A percentile compares a stretch with the other conserved stretches of the same genome.
Evolutionary conservation across 176 grass and related monocot genomes (phyloP).

Genomic region (Triticum urartu): DNA sequence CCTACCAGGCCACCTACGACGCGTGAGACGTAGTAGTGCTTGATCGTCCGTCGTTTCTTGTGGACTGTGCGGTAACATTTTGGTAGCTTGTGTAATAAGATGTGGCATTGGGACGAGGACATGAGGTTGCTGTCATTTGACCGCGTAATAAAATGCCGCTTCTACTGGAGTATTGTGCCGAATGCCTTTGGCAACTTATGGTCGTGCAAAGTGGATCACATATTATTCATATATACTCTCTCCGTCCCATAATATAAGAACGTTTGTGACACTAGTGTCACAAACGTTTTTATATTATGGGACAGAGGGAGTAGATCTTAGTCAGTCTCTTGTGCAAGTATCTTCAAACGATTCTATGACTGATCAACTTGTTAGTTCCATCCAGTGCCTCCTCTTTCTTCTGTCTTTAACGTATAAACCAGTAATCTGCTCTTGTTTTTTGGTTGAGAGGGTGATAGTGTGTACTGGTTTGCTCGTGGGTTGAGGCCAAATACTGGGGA

Average conservation of each 20-base stretch:
- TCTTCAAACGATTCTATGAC: neutral
- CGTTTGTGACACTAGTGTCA: no score
- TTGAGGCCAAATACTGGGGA: neutral
- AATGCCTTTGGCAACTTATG: neutral
- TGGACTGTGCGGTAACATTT: neutral
- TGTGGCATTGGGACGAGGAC: neutral
- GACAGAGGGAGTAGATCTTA: no score
- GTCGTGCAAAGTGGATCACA: neutral
- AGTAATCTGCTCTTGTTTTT: neutral
- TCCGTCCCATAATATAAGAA: no score
- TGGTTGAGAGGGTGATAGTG: neutral
- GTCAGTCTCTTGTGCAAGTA: neutral
- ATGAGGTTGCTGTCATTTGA: neutral
- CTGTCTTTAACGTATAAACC: neutral
- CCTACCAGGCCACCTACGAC: slow-evolving; percentile 5
- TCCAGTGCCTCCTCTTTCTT: neutral
- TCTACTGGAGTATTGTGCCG: neutral
- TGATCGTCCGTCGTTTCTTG: no score
- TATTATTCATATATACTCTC: neutral
- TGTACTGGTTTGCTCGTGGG: neutral
- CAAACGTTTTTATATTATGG: no score
- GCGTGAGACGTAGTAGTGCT: neutral
- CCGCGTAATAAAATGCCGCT: neutral
- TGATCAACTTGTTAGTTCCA: neutral
- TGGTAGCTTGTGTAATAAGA: slow-evolving; percentile 1